A percentile compares a stretch with the other conserved stretches of the same genome.
Evolutionary conservation across 257 asterid species (phyloP).

Genomic region (Nicotiana obtusifolia): DNA sequence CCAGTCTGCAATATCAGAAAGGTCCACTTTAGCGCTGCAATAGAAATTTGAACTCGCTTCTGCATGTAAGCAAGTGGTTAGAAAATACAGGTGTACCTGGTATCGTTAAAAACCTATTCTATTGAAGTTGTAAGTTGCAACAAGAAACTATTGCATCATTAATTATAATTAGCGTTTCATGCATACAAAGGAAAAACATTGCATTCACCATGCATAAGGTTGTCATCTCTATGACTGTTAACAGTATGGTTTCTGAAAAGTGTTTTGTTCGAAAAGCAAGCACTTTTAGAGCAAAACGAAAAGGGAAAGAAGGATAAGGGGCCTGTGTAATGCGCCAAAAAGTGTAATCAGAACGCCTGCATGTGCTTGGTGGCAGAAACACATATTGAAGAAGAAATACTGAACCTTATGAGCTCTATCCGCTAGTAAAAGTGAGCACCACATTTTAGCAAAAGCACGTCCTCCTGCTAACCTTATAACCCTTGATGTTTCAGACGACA

Average conservation of each 20-base stretch:
- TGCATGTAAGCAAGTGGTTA: conserved; percentile 12
- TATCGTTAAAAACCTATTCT: neutral
- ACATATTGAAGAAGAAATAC: conserved; percentile 18
- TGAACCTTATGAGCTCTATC: conserved; percentile 72
- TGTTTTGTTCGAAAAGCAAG: neutral
- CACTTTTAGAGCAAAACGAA: neutral
- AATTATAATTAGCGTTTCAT: neutral
- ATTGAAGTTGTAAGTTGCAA: neutral
- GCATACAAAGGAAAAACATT: neutral
- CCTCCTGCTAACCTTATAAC: conserved; percentile 61
- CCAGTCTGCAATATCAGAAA: conserved; percentile 51
- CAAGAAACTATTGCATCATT: conserved; percentile 2
- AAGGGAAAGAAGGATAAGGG: conserved; percentile 3
- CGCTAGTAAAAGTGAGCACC: conserved; percentile 55
- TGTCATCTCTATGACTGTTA: neutral
- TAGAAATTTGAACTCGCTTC: conserved; percentile 8
- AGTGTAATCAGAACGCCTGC: neutral
- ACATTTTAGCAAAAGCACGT: conserved; percentile 44
- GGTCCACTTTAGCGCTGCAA: conserved; percentile 18
- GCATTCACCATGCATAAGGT: neutral
- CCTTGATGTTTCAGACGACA: conserved; percentile 40
- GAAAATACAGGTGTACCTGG: neutral
- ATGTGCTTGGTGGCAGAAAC: neutral
- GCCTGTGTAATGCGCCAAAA: neutral
- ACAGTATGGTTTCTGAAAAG: neutral